These are phyloP conservation scores for Phytophthora parvispora DNA, from an alignment of 352 stramenopile species.

Conservation along the genomic window DNA sequence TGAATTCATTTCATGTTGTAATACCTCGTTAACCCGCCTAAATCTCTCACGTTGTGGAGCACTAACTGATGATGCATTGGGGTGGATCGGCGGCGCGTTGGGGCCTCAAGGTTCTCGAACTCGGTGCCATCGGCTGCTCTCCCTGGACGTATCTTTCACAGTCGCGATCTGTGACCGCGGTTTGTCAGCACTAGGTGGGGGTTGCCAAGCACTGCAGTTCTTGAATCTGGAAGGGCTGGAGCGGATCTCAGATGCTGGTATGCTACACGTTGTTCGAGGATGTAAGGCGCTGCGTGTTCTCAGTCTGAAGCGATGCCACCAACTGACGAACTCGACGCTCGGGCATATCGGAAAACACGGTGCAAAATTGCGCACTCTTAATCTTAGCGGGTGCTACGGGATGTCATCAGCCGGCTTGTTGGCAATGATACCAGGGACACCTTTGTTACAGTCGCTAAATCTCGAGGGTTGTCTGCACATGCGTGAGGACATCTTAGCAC, in stretches of 20 bases:
- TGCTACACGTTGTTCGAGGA: conserved; percentile 55
- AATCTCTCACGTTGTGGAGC: conserved; percentile 68
- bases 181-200: conserved; percentile 53
- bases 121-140: conserved; percentile 67
- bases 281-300: conserved; percentile 69
- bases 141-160: conserved; percentile 77
- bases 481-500: conserved; percentile 75
- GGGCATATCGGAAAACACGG: conserved; percentile 58
- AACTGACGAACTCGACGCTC: conserved; percentile 65
- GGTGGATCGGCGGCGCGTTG: conserved; percentile 74
- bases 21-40: conserved; percentile 54
- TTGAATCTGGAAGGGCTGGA: conserved; percentile 80
- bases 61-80: conserved; percentile 79
- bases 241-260: conserved; percentile 57
- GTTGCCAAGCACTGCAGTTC: conserved; percentile 73
- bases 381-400: conserved; percentile 68
- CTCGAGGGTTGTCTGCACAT: conserved; percentile 76
- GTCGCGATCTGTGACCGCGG: conserved; percentile 67
- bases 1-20: conserved; percentile 83
- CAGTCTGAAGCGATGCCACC: conserved; percentile 68
- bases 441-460: conserved; percentile 70
- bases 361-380: conserved; percentile 60
- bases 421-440: conserved; percentile 59
- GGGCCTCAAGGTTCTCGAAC: conserved; percentile 74
- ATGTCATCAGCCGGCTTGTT: conserved; percentile 67